Base-by-base conservation (phyloP, 768 basidiomycete genomes). In the Termitomyces sp. region DNA sequence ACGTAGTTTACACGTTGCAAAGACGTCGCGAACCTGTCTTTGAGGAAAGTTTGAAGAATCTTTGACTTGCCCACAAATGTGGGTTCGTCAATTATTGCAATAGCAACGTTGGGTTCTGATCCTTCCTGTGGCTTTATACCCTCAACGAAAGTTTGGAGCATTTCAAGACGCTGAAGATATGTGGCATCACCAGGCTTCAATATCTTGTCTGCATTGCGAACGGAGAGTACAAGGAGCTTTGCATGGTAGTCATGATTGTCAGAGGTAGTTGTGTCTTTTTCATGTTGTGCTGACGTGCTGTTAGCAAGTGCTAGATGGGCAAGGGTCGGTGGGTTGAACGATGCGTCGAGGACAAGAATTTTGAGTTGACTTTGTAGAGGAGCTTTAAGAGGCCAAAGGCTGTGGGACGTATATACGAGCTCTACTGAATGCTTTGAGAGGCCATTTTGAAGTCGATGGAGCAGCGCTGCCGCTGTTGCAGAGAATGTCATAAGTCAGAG, bases 301-400 rank as follows among this genome's bases (percentile, higher is more conserved):
- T 79, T 81, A 26, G 83, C 84, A 45, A 98, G 82, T 2, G 88
- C 86, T 51, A 87, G 76, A 68, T 98, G 94, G 0, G 94, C 91
- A 22, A 79, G 67, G 2, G 91, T 93, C 1, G 95, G 95, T 3
- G 94, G 94, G 64, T 98, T 96, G 73, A 91, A 98, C 1, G 92
- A 94, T 1, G 93, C 87, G 63, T 97, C 95, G 2, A 86, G 74
- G 10, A 52, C 45, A 11, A 54, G 54, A 26, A 54, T 32, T 12
- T 21, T 46, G 46, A 54, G 54, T 30, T 48, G 44, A 30, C 15
- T 19, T 12, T 34, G 48, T 53, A 60, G 10, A 6, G 48, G 19
- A 26, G 58, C 32, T 34, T 66, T 69, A 9, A 82, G 64, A 10
- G 90, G 90, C 90, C 90, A 93, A 30, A 64, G 70, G 14, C 74